Evolutionary conservation across 106 monocot genomes (phyloP).

Genomic region (Iris macrosiphon): DNA sequence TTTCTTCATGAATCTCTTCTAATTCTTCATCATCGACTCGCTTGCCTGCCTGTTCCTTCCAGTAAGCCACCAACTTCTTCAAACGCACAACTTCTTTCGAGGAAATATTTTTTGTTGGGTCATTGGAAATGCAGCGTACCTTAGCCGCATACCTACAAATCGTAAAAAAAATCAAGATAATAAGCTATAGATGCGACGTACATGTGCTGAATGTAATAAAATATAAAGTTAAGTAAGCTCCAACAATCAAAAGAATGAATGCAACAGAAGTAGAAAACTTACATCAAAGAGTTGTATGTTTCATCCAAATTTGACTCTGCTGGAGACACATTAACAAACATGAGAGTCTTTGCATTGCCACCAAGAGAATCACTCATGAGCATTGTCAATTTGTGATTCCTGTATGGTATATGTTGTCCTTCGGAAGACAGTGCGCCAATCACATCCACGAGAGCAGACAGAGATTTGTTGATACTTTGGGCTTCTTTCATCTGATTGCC

Average conservation of each 20-base stretch:
- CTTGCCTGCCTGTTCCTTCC: conserved; percentile 98
- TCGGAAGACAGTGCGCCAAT: conserved; percentile 92
- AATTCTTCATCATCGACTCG: conserved; percentile 71
- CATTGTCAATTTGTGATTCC: conserved; percentile 98
- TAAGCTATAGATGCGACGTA: background rate
- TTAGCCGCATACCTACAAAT: conserved; percentile 83
- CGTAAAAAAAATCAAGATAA: background rate
- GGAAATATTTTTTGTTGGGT: conserved; percentile 83
- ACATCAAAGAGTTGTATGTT: conserved; percentile 84
- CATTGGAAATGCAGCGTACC: conserved; percentile 83
- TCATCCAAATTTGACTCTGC: conserved; percentile 93
- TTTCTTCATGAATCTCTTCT: conserved; percentile 83
- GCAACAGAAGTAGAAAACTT: conserved; percentile 12
- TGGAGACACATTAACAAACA: conserved; percentile 98
- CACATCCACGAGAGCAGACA: conserved; percentile 93
- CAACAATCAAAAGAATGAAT: background rate
- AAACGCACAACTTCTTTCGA: conserved; percentile 83
- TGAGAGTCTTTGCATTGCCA: conserved; percentile 96
- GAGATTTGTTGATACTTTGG: conserved; percentile 97
- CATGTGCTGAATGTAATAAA: background rate
- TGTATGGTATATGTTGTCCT: conserved; percentile 91
- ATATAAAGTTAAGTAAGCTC: background rate
- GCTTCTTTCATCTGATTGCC: conserved; percentile 95
- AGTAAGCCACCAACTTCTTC: conserved; percentile 76
- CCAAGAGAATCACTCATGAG: conserved; percentile 99